phyloP scores from a whole-genome alignment of 306 rosid genomes.

The Vigna angularis region DNA sequence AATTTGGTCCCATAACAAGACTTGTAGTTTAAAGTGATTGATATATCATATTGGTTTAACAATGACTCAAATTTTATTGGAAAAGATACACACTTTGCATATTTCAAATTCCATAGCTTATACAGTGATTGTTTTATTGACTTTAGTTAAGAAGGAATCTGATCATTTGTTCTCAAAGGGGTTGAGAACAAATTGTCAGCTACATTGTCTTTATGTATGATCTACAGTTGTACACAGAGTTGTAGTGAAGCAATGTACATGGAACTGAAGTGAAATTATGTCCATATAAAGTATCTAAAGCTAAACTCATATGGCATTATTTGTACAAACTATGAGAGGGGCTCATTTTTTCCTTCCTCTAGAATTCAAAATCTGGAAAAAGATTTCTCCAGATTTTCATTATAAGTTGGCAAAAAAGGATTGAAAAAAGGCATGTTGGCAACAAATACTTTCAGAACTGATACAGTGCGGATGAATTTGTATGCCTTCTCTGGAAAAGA shows the following conservation, averaged over 20 bases:
- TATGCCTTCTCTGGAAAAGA: no score
- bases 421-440: no score
- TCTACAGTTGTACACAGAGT: slow-evolving; percentile 57
- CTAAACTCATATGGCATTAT: slow-evolving; percentile 85
- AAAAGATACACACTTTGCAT: background rate
- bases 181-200: slow-evolving; percentile 28
- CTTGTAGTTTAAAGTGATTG: background rate
- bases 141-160: slow-evolving; percentile 13
- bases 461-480: no score
- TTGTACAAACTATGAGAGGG: slow-evolving; percentile 77
- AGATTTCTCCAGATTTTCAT: no score
- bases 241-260: slow-evolving; percentile 39
- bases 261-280: slow-evolving; percentile 48
- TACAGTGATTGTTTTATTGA: slow-evolving; percentile 27
- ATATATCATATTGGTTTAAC: background rate
- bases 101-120: slow-evolving; percentile 21
- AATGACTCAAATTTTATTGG: slow-evolving; percentile 5
- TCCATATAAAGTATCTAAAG: slow-evolving; percentile 88
- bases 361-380: no score
- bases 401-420: no score
- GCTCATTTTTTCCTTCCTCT: slow-evolving; percentile 62
- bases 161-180: slow-evolving; percentile 20
- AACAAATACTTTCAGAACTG: no score
- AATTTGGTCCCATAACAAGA: background rate
- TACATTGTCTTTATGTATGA: slow-evolving; percentile 40